Percentiles rank a stretch among this genome's conserved stretches.
phyloP scores from a whole-genome alignment of 768 basidiomycete species.

The Lentinula guzmanii region DNA sequence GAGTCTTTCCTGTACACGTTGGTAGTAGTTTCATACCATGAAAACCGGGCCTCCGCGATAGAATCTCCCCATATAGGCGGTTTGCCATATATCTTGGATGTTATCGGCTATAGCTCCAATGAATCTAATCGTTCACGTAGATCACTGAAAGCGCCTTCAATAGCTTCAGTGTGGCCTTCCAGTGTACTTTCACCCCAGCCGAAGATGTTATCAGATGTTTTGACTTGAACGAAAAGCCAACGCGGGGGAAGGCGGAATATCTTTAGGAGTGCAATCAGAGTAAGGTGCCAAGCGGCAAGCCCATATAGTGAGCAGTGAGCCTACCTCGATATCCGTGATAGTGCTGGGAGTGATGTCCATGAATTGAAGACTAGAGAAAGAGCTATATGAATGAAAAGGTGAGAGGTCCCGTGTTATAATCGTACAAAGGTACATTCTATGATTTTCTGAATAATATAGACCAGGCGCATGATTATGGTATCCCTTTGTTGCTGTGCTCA shows the following conservation, averaged over 20 bases:
- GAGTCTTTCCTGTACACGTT: background rate
- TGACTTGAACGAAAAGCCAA: slow-evolving; percentile 69
- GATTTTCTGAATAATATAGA: slow-evolving; percentile 8
- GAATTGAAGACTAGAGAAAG: background rate
- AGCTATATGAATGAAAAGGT: background rate
- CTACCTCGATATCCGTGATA: slow-evolving; percentile 9
- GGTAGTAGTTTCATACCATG: slow-evolving; percentile 36
- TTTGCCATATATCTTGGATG: slow-evolving; percentile 72
- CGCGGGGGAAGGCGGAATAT: slow-evolving; percentile 65
- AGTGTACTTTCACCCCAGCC: slow-evolving; percentile 77
- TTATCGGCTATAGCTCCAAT: slow-evolving; percentile 54
- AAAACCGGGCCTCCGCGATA: slow-evolving; percentile 69
- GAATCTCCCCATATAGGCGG: slow-evolving; percentile 60
- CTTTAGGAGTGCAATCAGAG: slow-evolving; percentile 19
- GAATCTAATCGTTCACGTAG: slow-evolving; percentile 55
- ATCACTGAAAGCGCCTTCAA: slow-evolving; percentile 61
- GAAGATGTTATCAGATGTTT: slow-evolving; percentile 53
- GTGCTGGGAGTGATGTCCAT: background rate
- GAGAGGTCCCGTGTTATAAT: background rate
- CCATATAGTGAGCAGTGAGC: background rate
- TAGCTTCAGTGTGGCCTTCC: slow-evolving; percentile 69
- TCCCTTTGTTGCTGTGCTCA: slow-evolving; percentile 15
- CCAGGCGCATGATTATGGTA: slow-evolving; percentile 17
- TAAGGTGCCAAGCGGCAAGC: background rate
- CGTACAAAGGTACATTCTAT: too few relatives aligned